Conservation (phyloP, 2,329 filamentous ascomycete genomes). For the Tolypocladium endophyticum region DNA sequence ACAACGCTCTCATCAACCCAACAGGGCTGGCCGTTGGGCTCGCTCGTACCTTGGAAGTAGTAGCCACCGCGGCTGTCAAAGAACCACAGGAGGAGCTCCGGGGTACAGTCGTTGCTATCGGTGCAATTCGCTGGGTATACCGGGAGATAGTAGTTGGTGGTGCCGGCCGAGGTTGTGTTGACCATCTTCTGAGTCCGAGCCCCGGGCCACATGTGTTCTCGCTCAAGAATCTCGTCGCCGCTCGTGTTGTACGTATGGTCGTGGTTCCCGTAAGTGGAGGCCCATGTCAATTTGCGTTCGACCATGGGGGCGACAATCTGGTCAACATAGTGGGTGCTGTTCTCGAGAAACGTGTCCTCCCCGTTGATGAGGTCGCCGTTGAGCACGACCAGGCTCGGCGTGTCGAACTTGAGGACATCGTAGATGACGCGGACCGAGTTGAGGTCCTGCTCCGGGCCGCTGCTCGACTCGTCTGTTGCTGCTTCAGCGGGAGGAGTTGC, state of each 20-base stretch:
- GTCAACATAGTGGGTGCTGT: slow-evolving; percentile 47
- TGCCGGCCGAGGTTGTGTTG: slow-evolving; percentile 19
- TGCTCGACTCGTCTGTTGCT: not conserved
- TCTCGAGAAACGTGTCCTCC: slow-evolving; percentile 46
- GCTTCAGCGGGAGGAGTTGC: not conserved
- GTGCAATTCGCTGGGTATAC: slow-evolving; percentile 27
- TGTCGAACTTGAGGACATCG: slow-evolving; percentile 45
- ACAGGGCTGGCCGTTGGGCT: slow-evolving; percentile 25
- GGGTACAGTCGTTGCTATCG: slow-evolving; percentile 16
- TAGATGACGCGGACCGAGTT: slow-evolving; percentile 47
- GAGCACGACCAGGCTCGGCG: slow-evolving; percentile 51
- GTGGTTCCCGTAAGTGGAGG: slow-evolving; percentile 63
- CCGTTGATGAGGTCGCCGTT: slow-evolving; percentile 65
- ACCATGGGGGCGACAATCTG: slow-evolving; percentile 48
- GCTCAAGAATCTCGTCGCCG: slow-evolving; percentile 29
- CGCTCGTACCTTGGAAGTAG: slow-evolving; percentile 35
- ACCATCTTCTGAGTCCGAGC: slow-evolving; percentile 31
- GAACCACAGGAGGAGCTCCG: slow-evolving; percentile 54
- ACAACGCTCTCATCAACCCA: slow-evolving; percentile 36
- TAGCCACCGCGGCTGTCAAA: slow-evolving; percentile 58
- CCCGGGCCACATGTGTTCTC: slow-evolving; percentile 27
- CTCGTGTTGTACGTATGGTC: slow-evolving; percentile 51
- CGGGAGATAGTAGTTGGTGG: slow-evolving; percentile 37
- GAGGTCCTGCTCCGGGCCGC: slow-evolving; percentile 39
- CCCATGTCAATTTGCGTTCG: slow-evolving; percentile 45